Evolutionary conservation across 192 early-diverging fungal species (phyloP), one percentile per base, ranked within the genome.

Genomic region (Neocallimastix lanati): DNA sequence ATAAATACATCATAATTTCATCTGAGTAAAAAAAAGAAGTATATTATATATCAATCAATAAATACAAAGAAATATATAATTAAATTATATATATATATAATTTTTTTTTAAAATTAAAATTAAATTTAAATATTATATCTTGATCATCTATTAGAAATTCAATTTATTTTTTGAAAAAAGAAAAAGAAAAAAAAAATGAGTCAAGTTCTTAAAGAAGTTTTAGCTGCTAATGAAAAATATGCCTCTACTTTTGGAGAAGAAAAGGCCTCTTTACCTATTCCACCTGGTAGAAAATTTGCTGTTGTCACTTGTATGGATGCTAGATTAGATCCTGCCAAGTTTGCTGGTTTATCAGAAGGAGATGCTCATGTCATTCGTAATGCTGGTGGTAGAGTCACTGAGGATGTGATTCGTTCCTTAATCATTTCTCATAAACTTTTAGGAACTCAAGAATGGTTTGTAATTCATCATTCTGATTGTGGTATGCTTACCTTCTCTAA

Each of bases 351-450:
- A 28, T 77, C 83, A 28, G 85, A 86, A 67, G 85, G 85, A 28
- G 85, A 86, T 76, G 85, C 81, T 28, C 85, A 86, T 78, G 84
- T 85, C 27, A 86, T 86, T 78, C 81, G 85, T 27, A 86, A 86
- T 37, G 85, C 85, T 5, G 85, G 85, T 0, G 85, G 85, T 6
- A 77, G 85, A 16, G 83, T 81, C 0, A 77, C 81, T 0, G 33
- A 30, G 18, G 85, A 86, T 25, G 85, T 85, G 13, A 81, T 86
- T 28, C 85, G 85, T 2, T 86, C 85, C 11, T 33, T 86, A 0
- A 81, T 86, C 1, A 86, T 86, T 78, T 86, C 85, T 5, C 79
- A 86, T 28, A 80, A 84, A 33, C 85, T 86, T 77, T 78, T 86
- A 7, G 85, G 84, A 9, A 86, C 85, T 29, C 77, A 85, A 76